A percentile compares a stretch with the other conserved stretches of the same genome.
Evolutionary conservation across 805 yeast genomes (phyloP).

Genomic region (Kazachstania kunashirensis): DNA sequence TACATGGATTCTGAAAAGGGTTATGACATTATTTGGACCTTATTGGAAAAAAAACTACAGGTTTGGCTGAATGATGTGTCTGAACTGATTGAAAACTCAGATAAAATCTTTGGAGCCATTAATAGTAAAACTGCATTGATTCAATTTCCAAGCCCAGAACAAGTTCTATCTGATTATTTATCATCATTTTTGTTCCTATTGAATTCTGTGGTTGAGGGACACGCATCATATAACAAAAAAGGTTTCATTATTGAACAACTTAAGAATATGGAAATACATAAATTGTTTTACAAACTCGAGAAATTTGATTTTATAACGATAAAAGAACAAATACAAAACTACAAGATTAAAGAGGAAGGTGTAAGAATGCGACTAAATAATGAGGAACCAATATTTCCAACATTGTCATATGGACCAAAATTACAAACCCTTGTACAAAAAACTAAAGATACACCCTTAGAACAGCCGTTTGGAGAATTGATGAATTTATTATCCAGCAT

Average conservation of each 20-base stretch:
- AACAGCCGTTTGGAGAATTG: constrained; percentile 49
- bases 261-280: constrained; percentile 45
- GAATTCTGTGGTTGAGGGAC: constrained; percentile 48
- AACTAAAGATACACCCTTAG: constrained; percentile 52
- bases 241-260: constrained; percentile 52
- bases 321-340: constrained; percentile 56
- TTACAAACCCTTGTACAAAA: constrained; percentile 15
- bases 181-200: constrained; percentile 61
- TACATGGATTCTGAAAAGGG: constrained; percentile 22
- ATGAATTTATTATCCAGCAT: constrained; percentile 43
- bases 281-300: constrained; percentile 43
- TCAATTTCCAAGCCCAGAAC: constrained; percentile 13
- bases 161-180: constrained; percentile 44
- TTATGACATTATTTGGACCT: constrained; percentile 13
- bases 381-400: constrained; percentile 27
- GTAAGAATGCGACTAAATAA: constrained; percentile 9
- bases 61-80: constrained; percentile 9
- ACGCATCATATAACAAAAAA: constrained; percentile 29
- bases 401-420: constrained; percentile 17
- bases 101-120: neutral
- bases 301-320: constrained; percentile 48
- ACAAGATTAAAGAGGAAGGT: constrained; percentile 33
- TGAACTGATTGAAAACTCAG: constrained; percentile 4
- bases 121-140: constrained; percentile 1
- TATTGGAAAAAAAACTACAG: constrained; percentile 6